Conservation (phyloP, 306 rosid genomes). For the apple (Malus domestica) region ASM211411v1 NC_041802.1:27366501-27367000, state of each 20-base stretch:
- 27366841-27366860: background rate
- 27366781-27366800: background rate
- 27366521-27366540: background rate
- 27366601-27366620: background rate
- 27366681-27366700: background rate
- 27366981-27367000: background rate
- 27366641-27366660: background rate
- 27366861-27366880: background rate
- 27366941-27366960: background rate
- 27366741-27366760: background rate
- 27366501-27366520: conserved; percentile 1
- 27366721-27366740: background rate
- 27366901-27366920: background rate
- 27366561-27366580: background rate
- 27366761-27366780: background rate
- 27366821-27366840: background rate
- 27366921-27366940: background rate
- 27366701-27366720: background rate
- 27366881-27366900: background rate
- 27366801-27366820: background rate
- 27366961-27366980: background rate
- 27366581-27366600: background rate
- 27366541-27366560: background rate
- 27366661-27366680: background rate
- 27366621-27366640: background rate